Evolutionary conservation across 495 filamentous ascomycete genomes (phyloP).

Genomic region (Xylaria venustula): DNA sequence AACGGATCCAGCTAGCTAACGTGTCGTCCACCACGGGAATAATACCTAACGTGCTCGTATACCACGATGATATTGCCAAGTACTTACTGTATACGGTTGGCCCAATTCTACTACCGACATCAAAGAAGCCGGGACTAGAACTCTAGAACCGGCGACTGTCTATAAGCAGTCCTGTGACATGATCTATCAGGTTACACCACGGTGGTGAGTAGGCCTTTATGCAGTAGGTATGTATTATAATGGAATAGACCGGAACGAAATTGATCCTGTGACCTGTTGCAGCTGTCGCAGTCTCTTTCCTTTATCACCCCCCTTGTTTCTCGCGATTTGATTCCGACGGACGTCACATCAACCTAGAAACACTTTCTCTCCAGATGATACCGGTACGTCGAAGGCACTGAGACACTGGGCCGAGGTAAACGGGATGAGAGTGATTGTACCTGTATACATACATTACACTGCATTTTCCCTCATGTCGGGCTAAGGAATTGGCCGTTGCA

Average conservation of each 20-base stretch:
- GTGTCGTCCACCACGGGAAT: too few relatives aligned
- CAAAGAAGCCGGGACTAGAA: background rate
- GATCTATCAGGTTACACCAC: conserved; percentile 12
- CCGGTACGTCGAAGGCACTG: background rate
- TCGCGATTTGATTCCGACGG: background rate
- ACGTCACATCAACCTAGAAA: background rate
- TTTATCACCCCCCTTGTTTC: background rate
- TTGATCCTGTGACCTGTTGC: conserved; percentile 11
- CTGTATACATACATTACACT: too few relatives aligned
- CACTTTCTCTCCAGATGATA: background rate
- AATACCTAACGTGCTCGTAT: too few relatives aligned
- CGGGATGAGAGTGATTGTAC: background rate
- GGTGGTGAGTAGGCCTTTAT: background rate
- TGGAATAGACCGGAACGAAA: background rate
- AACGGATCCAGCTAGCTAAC: background rate
- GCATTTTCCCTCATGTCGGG: too few relatives aligned
- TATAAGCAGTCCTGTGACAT: background rate
- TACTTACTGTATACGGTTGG: background rate
- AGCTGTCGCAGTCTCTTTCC: conserved; percentile 11
- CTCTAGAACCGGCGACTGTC: background rate
- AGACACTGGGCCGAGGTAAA: background rate
- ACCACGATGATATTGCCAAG: background rate
- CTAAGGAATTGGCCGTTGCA: conserved; percentile 1
- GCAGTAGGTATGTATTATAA: background rate
- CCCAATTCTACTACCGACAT: background rate